Base-by-base conservation (phyloP, 2,329 filamentous ascomycete species). In the Xylaria sp. region DNA sequence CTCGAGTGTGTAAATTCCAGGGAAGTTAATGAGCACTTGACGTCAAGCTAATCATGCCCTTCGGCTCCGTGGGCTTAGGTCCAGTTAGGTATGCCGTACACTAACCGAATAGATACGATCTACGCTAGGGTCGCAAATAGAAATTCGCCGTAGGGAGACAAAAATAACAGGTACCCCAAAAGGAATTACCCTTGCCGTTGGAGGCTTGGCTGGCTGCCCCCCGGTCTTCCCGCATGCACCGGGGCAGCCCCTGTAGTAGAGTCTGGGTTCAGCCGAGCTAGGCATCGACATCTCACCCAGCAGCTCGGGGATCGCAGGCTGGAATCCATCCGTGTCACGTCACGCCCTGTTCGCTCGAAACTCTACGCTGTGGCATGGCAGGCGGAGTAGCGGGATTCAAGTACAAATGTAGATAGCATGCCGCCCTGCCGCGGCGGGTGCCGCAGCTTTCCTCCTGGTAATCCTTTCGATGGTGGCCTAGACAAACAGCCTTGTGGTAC, bases 401-500 rank as follows among this genome's bases (percentile, higher is more conserved):
- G 65, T 71, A 70, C 68, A 53, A 70, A 71, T 63, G 60, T 56
- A 69, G 64, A 71, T 65, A 67, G 48, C 53, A 72, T 72, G 69
- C 70, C 63, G 70, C 69, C 68, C 71, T 62, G 61, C 69, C 60
- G 71, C 70, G 67, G 70, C 58, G 33, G 40, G 36, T 13, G 46
- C 51, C 28, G 9, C 20, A 20, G 44, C 62, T 59, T n/a, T 51
- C 61, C 20, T 46, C 15, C n/a, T 33, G 10, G 31, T 63, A 61
- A 69, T 66, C 67, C n/a, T 38, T 10, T 31, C 23, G n/a, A 31
- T 10, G 13, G 53, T 10, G 13, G 53, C 28, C 69, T 54, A 62
- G 56, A 63, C 36, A 48, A 56, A 42, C 48, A 74, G 74, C 74
- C 74, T 73, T 74, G 74, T 75, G 73, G 68, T 67, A 76, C 75